A percentile compares a stretch with the other conserved stretches of the same genome.
These are phyloP conservation scores for Cokeromyces recurvatus DNA, from an alignment of 371 early-diverging fungal species.

Conservation along the genomic window DNA sequence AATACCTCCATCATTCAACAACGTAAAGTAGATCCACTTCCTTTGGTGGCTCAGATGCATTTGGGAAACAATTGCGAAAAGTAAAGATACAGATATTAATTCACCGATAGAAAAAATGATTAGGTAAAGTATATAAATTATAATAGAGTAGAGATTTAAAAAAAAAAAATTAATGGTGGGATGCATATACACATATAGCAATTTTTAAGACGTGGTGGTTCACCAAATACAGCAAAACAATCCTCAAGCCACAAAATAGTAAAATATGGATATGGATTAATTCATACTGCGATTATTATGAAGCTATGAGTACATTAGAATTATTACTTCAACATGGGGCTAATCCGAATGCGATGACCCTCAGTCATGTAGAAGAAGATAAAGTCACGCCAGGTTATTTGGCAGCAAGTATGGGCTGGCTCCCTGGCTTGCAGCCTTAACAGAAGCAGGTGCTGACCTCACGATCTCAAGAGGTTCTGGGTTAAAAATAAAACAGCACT, in stretches of 20 bases:
- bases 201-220: constrained; percentile 43
- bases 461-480: constrained; percentile 23
- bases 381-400: constrained; percentile 42
- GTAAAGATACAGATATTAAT: constrained; percentile 29
- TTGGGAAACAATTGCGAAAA: constrained; percentile 40
- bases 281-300: constrained; percentile 34
- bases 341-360: constrained; percentile 39
- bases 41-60: constrained; percentile 43
- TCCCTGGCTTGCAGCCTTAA: constrained; percentile 36
- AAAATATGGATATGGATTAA: constrained; percentile 42
- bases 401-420: constrained; percentile 45
- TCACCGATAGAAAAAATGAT: constrained; percentile 42
- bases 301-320: constrained; percentile 25
- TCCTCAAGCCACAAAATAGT: constrained; percentile 23
- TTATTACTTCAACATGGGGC: constrained; percentile 40
- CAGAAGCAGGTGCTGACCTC: constrained; percentile 38
- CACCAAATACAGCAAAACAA: constrained; percentile 48
- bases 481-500: constrained; percentile 38
- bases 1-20: constrained; percentile 29
- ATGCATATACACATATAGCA: too few relatives aligned
- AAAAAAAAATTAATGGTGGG: too few relatives aligned
- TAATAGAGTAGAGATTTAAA: too few relatives aligned
- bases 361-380: constrained; percentile 37
- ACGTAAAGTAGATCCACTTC: constrained; percentile 37
- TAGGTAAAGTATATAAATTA: constrained; percentile 19